Evolutionary conservation across 768 basidiomycete species (phyloP).

Genomic region (Tephrocybe sp.): DNA sequence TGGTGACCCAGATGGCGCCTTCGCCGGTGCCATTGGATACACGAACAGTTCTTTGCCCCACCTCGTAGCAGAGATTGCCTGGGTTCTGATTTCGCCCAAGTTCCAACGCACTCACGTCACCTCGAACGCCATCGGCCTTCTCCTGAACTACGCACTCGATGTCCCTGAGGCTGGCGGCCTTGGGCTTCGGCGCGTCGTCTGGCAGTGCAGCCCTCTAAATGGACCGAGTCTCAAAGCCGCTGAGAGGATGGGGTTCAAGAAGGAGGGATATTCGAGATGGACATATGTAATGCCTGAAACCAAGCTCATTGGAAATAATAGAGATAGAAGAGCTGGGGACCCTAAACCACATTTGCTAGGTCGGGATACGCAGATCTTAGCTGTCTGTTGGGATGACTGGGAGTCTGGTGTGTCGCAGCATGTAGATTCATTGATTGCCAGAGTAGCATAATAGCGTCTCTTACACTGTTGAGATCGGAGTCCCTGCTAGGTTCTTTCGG

Average conservation of each 20-base stretch:
- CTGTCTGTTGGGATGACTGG: constrained; percentile 51
- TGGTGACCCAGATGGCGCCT: constrained; percentile 6
- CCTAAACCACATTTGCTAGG: constrained; percentile 31
- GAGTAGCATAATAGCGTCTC: background rate
- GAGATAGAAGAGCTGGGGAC: constrained; percentile 33
- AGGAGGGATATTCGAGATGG: constrained; percentile 57
- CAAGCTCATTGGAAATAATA: constrained; percentile 40
- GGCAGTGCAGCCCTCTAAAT: constrained; percentile 56
- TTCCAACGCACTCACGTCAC: constrained; percentile 69
- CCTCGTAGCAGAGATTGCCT: constrained; percentile 11
- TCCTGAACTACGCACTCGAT: constrained; percentile 51
- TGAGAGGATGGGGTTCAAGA: constrained; percentile 56
- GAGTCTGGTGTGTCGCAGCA: constrained; percentile 12
- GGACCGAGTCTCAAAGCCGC: constrained; percentile 47
- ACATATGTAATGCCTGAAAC: constrained; percentile 42
- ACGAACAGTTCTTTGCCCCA: constrained; percentile 1
- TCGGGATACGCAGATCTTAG: constrained; percentile 47
- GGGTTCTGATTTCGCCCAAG: constrained; percentile 22
- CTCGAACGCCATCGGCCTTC: constrained; percentile 48
- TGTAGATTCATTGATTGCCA: constrained; percentile 14
- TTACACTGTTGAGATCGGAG: too few relatives aligned
- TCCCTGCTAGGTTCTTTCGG: too few relatives aligned
- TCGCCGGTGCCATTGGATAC: constrained; percentile 14
- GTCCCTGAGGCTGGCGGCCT: constrained; percentile 41
- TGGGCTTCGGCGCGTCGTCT: constrained; percentile 61